These are phyloP conservation scores for Stephanodiscus minutulus DNA, from an alignment of 108 stramenopile genomes.

Conservation along the genomic window DNA sequence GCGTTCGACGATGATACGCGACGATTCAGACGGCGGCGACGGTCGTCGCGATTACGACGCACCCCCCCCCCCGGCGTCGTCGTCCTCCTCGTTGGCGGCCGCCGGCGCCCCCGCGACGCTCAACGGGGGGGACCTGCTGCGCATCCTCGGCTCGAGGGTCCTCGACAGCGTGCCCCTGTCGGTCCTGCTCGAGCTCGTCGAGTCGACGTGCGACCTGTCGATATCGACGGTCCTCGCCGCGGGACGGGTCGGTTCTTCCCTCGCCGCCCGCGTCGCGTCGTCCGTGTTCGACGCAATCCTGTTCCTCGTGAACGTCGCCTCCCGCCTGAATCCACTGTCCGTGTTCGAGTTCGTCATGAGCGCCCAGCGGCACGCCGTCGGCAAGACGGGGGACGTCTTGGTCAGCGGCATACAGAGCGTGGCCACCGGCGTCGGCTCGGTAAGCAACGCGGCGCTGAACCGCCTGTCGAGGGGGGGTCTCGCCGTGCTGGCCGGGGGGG, in stretches of 20 bases:
- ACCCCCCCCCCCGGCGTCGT: too few relatives aligned
- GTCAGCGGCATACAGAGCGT: slow-evolving; percentile 85
- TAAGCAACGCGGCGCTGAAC: slow-evolving; percentile 61
- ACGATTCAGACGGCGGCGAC: not conserved
- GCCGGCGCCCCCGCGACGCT: not conserved
- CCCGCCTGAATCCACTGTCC: slow-evolving; percentile 62
- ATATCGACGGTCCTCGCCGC: slow-evolving; percentile 61
- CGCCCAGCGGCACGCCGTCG: slow-evolving; percentile 71
- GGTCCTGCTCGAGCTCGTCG: slow-evolving; percentile 60
- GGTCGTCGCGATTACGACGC: too few relatives aligned
- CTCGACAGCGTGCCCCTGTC: slow-evolving; percentile 69
- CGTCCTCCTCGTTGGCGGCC: not conserved
- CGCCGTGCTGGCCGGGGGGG: slow-evolving; percentile 39
- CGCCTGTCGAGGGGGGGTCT: slow-evolving; percentile 39
- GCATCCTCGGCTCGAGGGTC: slow-evolving; percentile 29
- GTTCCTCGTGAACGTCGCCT: slow-evolving; percentile 45
- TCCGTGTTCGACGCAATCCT: slow-evolving; percentile 30
- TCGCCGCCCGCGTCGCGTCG: slow-evolving; percentile 36
- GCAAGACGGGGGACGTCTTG: slow-evolving; percentile 74
- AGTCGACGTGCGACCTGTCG: slow-evolving; percentile 49
- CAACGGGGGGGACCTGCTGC: not conserved
- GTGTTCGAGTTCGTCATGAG: slow-evolving; percentile 59
- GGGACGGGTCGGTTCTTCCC: slow-evolving; percentile 41
- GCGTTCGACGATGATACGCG: not conserved
- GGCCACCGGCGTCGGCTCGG: slow-evolving; percentile 85